Percentiles rank a stretch among this genome's conserved stretches.
These are phyloP conservation scores for Candida glaebosa DNA, from an alignment of 805 yeast species.

Conservation along the genomic window DNA sequence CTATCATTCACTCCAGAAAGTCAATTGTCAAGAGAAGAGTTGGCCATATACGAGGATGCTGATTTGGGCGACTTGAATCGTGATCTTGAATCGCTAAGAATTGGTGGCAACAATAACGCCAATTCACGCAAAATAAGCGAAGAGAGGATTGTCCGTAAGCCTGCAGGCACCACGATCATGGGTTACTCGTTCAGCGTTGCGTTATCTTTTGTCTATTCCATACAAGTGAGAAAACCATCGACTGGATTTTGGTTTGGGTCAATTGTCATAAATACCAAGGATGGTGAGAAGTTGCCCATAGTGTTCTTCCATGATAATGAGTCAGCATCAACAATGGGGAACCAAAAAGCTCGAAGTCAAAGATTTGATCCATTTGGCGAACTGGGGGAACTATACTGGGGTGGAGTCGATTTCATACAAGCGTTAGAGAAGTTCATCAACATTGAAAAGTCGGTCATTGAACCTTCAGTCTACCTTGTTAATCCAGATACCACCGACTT, in stretches of 20 bases:
- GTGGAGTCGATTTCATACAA: conserved; percentile 75
- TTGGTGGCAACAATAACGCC: conserved; percentile 11
- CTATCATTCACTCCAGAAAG: conserved; percentile 69
- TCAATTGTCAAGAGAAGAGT: conserved; percentile 43
- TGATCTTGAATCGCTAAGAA: conserved; percentile 17
- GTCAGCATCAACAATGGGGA: conserved; percentile 66
- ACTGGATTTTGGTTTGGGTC: conserved; percentile 93
- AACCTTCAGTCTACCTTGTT: conserved; percentile 66
- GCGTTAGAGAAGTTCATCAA: conserved; percentile 53
- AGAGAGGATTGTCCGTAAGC: conserved; percentile 42
- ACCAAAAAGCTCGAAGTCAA: conserved; percentile 56
- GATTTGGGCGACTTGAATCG: conserved; percentile 39
- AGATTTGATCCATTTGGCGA: conserved; percentile 73
- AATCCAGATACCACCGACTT: conserved; percentile 73
- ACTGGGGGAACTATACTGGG: conserved; percentile 69
- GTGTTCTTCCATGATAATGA: conserved; percentile 92
- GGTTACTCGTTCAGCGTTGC: conserved; percentile 70
- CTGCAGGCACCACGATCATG: conserved; percentile 47
- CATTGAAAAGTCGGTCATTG: conserved; percentile 66
- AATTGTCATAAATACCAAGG: conserved; percentile 63
- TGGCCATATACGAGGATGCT: conserved; percentile 43
- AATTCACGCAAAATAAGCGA: conserved; percentile 10
- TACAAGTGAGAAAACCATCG: conserved; percentile 82
- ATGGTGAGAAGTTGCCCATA: conserved; percentile 71
- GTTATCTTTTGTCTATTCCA: conserved; percentile 61